Evolutionary conservation across 768 basidiomycete species (phyloP).

Genomic region (Auriscalpium microsporum): DNA sequence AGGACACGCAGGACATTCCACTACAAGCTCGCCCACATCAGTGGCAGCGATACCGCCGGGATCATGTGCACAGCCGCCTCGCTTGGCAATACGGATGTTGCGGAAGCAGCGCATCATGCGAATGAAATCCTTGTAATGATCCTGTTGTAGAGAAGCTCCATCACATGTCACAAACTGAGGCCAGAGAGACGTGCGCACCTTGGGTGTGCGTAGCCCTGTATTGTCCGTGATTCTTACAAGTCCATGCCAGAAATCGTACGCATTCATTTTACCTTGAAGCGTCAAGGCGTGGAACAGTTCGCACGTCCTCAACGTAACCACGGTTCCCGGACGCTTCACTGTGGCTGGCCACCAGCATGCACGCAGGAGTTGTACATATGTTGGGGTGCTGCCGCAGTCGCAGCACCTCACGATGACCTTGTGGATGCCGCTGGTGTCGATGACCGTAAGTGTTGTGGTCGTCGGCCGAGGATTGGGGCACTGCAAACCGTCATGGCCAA

Average conservation of each 20-base stretch:
- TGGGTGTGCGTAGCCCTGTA: not conserved
- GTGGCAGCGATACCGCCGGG: constrained; percentile 8
- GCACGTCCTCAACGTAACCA: constrained; percentile 6
- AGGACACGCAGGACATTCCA: constrained; percentile 20
- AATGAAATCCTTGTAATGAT: constrained; percentile 1
- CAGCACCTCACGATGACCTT: not conserved
- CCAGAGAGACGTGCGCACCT: too few species aligned
- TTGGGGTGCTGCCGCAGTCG: not conserved
- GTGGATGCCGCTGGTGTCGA: not conserved
- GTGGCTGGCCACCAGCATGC: constrained; percentile 12
- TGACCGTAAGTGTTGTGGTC: not conserved
- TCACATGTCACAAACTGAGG: too few species aligned
- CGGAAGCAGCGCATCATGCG: constrained; percentile 13
- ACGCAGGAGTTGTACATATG: not conserved
- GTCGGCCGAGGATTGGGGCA: not conserved
- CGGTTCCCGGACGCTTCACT: constrained; percentile 5
- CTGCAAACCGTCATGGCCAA: not conserved
- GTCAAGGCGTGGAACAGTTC: constrained; percentile 4
- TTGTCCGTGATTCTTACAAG: constrained; percentile 7
- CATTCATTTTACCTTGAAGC: constrained; percentile 7
- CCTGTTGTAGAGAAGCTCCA: too few species aligned
- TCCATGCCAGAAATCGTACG: constrained; percentile 7
- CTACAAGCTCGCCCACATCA: constrained; percentile 5
- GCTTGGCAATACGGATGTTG: constrained; percentile 15
- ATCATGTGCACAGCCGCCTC: constrained; percentile 15